Evolutionary conservation across 2,329 filamentous ascomycete genomes (phyloP).

Genomic region (Aureobasidium sp.): DNA sequence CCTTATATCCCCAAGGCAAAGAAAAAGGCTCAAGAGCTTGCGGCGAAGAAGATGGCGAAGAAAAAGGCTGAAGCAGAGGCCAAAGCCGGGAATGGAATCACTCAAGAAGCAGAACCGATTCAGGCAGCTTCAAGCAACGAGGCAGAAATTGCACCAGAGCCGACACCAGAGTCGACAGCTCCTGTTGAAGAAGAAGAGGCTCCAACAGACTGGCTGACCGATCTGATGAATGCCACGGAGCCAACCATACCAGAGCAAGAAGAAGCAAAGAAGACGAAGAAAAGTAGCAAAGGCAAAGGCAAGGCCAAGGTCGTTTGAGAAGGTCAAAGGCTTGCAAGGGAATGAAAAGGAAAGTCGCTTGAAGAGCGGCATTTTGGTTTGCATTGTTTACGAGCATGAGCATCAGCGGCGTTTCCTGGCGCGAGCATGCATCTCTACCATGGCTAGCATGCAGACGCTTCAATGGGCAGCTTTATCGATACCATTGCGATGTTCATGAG

Average conservation of each 20-base stretch:
- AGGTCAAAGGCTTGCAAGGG: too few relatives aligned
- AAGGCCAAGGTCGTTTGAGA: constrained; percentile 1
- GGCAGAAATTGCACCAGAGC: not conserved
- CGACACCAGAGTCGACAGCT: not conserved
- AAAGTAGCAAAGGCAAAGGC: not conserved
- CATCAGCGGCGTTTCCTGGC: not conserved
- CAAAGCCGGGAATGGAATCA: not conserved
- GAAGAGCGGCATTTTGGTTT: not conserved
- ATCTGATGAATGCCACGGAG: constrained; percentile 5
- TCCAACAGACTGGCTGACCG: not conserved
- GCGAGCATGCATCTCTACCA: not conserved
- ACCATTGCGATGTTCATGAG: not conserved
- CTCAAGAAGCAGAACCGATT: not conserved
- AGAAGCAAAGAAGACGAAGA: not conserved
- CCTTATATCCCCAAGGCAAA: constrained; percentile 1
- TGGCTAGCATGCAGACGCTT: not conserved
- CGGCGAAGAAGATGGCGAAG: not conserved
- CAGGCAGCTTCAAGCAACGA: not conserved
- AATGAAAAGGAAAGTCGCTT: not conserved
- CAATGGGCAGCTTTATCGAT: not conserved
- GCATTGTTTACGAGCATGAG: not conserved
- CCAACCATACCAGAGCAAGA: not conserved
- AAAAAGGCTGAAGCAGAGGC: not conserved
- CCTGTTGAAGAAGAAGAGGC: not conserved
- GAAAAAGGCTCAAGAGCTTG: not conserved